Base-by-base conservation (phyloP, 208 protist genomes). In the Leishmania martiniquensis region DNA sequence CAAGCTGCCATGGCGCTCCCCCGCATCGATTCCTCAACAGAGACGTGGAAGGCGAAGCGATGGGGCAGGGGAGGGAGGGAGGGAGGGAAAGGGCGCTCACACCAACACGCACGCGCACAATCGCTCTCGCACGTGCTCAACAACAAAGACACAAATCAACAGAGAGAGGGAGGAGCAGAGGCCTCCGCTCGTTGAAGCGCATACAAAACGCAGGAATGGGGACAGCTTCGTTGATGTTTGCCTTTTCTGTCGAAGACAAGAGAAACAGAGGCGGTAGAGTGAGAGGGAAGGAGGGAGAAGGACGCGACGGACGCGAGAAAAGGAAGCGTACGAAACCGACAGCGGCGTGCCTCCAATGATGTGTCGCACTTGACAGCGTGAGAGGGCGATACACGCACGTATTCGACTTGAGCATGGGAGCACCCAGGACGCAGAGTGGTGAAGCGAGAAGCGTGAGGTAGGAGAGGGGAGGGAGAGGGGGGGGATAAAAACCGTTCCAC, bases 111-210 rank as follows among this genome's bases (percentile, higher is more conserved):
- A 51, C 66, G 4, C 45, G 37, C 29, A 68, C 37, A 47, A 80
- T n/a, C n/a, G n/a, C n/a, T n/a, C n/a, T n/a, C n/a, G n/a, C n/a
- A n/a, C n/a, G n/a, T n/a, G n/a, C n/a, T n/a, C n/a, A n/a, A n/a
- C n/a, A 51, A 45, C 51, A 73, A 39, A 70, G 44, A 59, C 29
- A 81, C 66, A 54, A 13, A 37, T 37, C 22, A 54, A 47, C 45
- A 22, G n/a, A 37, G 66, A 39, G 66, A 71, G 13, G 29, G 29
- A 55, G 45, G 25, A 20, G 62, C 15, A 9, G 37, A 67, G 62
- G 13, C 29, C 57, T 20, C 57, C 25, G 57, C 29, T 62, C 57
- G 22, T 62, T 29, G 57, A 37, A 62, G 57, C 57, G 57, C 34
- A 4, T 62, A 37, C n/a, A 34, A 29, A 62, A 37, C 54, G 54